These are phyloP conservation scores for Kernera saxatilis DNA, from an alignment of 345 rosid species.

Conservation along the genomic window DNA sequence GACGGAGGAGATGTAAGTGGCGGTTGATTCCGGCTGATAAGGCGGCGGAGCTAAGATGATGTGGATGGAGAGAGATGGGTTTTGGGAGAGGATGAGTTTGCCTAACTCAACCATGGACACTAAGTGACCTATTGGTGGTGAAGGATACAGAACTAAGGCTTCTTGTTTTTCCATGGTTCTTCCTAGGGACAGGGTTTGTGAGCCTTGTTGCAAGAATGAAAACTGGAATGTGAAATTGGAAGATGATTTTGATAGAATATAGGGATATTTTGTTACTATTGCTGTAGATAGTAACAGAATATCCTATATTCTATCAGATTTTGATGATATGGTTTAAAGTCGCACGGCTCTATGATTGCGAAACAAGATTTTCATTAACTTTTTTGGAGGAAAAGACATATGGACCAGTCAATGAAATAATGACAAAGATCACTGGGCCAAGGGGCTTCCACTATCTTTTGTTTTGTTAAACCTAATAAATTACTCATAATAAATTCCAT, in stretches of 20 bases:
- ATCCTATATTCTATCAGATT: too few species aligned
- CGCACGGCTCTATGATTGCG: neutral
- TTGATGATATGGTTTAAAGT: neutral
- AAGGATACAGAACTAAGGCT: slow-evolving; percentile 55
- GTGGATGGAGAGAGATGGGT: slow-evolving; percentile 50
- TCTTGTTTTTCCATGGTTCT: slow-evolving; percentile 19
- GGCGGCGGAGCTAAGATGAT: slow-evolving; percentile 42
- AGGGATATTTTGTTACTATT: too few species aligned
- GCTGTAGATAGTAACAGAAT: too few species aligned
- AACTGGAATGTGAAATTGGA: neutral
- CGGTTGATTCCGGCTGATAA: slow-evolving; percentile 38
- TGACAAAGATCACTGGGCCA: too few species aligned
- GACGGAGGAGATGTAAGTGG: slow-evolving; percentile 24
- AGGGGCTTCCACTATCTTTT: too few species aligned
- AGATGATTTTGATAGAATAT: too few species aligned
- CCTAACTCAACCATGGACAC: slow-evolving; percentile 70
- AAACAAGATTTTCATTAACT: neutral
- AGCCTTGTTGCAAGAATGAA: neutral
- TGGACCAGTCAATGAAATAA: neutral
- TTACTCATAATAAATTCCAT: too few species aligned
- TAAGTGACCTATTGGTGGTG: slow-evolving; percentile 65
- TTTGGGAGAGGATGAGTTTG: slow-evolving; percentile 40
- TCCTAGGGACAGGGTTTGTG: neutral
- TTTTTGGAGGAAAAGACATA: neutral
- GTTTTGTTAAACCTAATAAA: too few species aligned